A percentile compares a stretch with the other conserved stretches of the same genome.
Evolutionary conservation across 2,329 filamentous ascomycete species (phyloP).

Genomic region (Botrytis squamosa): DNA sequence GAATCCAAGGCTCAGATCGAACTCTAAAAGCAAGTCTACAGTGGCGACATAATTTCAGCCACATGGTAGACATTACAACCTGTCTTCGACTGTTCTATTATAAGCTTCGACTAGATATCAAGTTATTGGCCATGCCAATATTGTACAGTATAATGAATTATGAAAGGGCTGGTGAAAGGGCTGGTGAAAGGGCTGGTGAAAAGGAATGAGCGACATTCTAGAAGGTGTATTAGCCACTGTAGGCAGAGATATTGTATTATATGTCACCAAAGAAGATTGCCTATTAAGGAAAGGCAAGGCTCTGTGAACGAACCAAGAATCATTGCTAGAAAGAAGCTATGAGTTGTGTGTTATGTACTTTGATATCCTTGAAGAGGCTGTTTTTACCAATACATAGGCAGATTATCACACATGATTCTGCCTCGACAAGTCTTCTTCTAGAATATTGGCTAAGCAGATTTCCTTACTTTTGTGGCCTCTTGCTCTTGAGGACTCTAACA

Average conservation of each 20-base stretch:
- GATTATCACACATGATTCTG: not conserved
- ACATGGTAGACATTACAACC: not conserved
- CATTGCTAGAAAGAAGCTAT: not conserved
- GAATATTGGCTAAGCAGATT: not conserved
- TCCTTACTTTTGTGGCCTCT: not conserved
- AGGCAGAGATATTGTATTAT: not conserved
- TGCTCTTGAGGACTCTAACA: not conserved
- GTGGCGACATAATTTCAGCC: not conserved
- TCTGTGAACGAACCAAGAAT: not conserved
- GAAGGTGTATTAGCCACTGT: not conserved
- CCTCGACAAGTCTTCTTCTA: not conserved
- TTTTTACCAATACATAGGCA: not conserved
- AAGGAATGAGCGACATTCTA: not conserved
- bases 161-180: not conserved
- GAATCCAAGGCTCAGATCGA: not conserved
- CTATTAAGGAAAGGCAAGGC: not conserved
- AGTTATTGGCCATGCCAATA: not conserved
- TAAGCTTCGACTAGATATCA: not conserved
- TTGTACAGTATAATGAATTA: slow-evolving; percentile 10
- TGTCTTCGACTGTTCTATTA: not conserved
- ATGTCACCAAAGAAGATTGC: not conserved
- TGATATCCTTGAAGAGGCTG: too few relatives aligned
- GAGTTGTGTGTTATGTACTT: not conserved
- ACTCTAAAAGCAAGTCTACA: not conserved
- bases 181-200: not conserved